These are phyloP conservation scores for Apophysomyces trapeziformis DNA, from an alignment of 371 early-diverging fungal species.

Conservation along the genomic window DNA sequence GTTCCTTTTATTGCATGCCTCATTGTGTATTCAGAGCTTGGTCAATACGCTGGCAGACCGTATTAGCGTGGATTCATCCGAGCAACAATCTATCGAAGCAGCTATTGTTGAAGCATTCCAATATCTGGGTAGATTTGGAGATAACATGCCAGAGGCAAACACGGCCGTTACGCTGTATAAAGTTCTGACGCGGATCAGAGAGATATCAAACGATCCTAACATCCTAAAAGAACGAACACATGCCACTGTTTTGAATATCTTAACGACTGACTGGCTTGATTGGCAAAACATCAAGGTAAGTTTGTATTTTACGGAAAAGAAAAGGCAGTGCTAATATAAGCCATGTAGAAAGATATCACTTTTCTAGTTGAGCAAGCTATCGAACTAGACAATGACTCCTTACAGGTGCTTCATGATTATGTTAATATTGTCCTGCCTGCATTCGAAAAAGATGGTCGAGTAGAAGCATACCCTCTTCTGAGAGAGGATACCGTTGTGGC, in stretches of 20 bases:
- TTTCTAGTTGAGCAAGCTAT: slow-evolving; percentile 52
- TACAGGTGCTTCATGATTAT: slow-evolving; percentile 50
- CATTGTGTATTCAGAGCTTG: slow-evolving; percentile 15
- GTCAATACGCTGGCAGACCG: slow-evolving; percentile 25
- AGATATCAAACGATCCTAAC: slow-evolving; percentile 17
- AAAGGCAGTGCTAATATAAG: background rate
- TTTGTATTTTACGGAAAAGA: background rate
- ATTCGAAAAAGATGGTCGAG: slow-evolving; percentile 40
- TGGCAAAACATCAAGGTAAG: slow-evolving; percentile 45
- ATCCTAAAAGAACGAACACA: slow-evolving; percentile 25
- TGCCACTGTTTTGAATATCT: slow-evolving; percentile 26
- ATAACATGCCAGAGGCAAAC: slow-evolving; percentile 36
- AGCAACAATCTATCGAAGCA: slow-evolving; percentile 16
- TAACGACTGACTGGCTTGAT: slow-evolving; percentile 44
- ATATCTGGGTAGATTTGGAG: slow-evolving; percentile 37
- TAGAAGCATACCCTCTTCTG: slow-evolving; percentile 55
- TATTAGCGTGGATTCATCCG: slow-evolving; percentile 17
- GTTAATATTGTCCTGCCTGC: slow-evolving; percentile 47
- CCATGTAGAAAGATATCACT: slow-evolving; percentile 38
- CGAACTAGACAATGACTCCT: slow-evolving; percentile 41
- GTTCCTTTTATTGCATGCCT: slow-evolving; percentile 1
- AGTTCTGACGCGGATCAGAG: slow-evolving; percentile 31
- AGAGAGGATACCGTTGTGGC: slow-evolving; percentile 46
- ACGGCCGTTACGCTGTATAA: slow-evolving; percentile 40
- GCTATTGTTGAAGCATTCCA: slow-evolving; percentile 36